These are phyloP conservation scores for Suhomyces bokatorum DNA, from an alignment of 1,139 yeast species.

Conservation along the genomic window DNA sequence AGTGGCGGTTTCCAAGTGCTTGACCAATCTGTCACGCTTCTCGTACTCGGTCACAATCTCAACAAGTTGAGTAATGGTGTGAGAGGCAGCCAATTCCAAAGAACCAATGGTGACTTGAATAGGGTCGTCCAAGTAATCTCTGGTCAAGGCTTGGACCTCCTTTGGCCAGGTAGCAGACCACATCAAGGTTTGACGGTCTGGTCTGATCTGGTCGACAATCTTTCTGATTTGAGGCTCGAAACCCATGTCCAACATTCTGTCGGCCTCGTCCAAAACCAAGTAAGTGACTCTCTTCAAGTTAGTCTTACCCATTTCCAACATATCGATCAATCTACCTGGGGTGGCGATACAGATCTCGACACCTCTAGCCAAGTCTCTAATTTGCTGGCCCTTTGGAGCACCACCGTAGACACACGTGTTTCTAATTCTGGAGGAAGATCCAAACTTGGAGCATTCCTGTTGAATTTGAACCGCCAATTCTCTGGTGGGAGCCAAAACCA, in stretches of 20 bases:
- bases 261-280: slow-evolving; percentile 95
- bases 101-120: slow-evolving; percentile 97
- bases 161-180: slow-evolving; percentile 99
- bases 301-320: slow-evolving; percentile 94
- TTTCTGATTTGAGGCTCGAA: slow-evolving; percentile 95
- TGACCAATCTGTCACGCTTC: slow-evolving; percentile 84
- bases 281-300: slow-evolving; percentile 95
- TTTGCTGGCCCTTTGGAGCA: slow-evolving; percentile 97
- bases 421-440: slow-evolving; percentile 87
- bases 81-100: slow-evolving; percentile 92
- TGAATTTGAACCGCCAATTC: slow-evolving; percentile 98
- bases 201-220: slow-evolving; percentile 92
- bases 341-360: slow-evolving; percentile 95
- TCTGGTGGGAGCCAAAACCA: slow-evolving; percentile 97
- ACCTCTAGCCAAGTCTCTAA: slow-evolving; percentile 93
- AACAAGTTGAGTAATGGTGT: slow-evolving; percentile 89
- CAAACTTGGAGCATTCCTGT: slow-evolving; percentile 92
- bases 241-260: slow-evolving; percentile 96
- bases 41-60: slow-evolving; percentile 91
- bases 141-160: slow-evolving; percentile 89
- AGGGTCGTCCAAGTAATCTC: slow-evolving; percentile 87
- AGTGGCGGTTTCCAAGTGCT: slow-evolving; percentile 83
- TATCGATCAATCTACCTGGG: slow-evolving; percentile 97
- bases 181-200: slow-evolving; percentile 97
- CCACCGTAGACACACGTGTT: slow-evolving; percentile 99